Base-by-base conservation (phyloP, 2,329 filamentous ascomycete species). In the Trichoderma arundinaceum region DNA sequence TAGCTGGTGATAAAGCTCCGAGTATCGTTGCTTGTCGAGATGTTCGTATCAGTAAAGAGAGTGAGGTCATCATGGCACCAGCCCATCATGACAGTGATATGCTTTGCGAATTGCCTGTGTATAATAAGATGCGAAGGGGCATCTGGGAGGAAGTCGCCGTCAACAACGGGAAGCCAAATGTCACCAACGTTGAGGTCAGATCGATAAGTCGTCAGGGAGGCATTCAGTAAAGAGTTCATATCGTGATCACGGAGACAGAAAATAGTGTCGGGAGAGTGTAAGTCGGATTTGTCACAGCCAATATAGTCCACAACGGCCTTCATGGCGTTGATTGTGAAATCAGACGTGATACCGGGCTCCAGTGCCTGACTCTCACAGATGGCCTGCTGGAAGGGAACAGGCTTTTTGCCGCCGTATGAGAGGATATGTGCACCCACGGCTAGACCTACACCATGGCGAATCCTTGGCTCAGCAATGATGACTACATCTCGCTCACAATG, bases 1-100 rank as follows among this genome's bases (percentile, higher is more conserved):
- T 82, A 83, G 0, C 69, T 66, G 1, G 72, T 68, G 19, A 84
- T 72, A 67, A 81, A 82, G 4, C 72, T 69, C 22, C 69, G 68
- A 0, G 79, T 81, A 60, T 84, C 77, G 3, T 76, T 66, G 0
- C 74, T 66, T 0, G 77, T 83, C 8, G 73, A 67, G 67, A 83
- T 81, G 46, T 67, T 72, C 3, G 71, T 60, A 68, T 79, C 73
- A 2, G 79, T 82, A 71, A 80, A 82, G 33, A 78, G 72, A 8
- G 79, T 79, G 6, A 81, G 65, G 70, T 84, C 82, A 63, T 80
- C 74, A 35, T 83, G 72, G 46, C 73, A 76, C 81, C 81, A 84
- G 13, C 89, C 88, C 46, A 83, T 78, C 28, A 91, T 81, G 57
- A 90, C 83, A 1, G 87, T 87, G 0, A 91, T 84, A 53, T 53